Base-by-base conservation (phyloP, 1,139 yeast genomes). In the Meyerozyma athensensis region DNA sequence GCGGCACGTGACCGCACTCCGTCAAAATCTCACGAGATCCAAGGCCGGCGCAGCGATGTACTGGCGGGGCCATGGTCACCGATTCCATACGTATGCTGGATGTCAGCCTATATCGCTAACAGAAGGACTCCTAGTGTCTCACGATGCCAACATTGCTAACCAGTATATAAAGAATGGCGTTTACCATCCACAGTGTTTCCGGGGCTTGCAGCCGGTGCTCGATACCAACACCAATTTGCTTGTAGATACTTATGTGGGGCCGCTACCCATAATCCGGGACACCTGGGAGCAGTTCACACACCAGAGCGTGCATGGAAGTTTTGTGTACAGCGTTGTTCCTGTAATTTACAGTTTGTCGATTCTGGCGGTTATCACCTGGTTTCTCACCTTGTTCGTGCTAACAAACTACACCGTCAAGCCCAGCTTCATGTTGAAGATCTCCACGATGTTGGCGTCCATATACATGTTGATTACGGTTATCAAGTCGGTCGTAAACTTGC, bases 331-430 rank as follows among this genome's bases (percentile, higher is more conserved):
- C 40, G 67, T 80, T 19, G 82, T 74, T 36, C 76, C 89, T 0
- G 68, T 81, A 24, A 61, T 82, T 1, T 79, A 80, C 51, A 74
- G 85, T 0, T 58, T 83, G 19, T 72, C 86, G 8, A 73, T 80
- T 1, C 80, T 81, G 55, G 77, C 84, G 12, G 82, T 82, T 13
- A 71, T 83, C 8, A 76, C 83, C 6, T 66, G 83, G 62, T 77
- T 80, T 43, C 58, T 84, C 24, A 79, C 89, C 1, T 56, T 83
- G 4, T 72, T 81, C 37, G 79, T 82, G 13, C 67, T 80, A 43
- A 74, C 87, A 12, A 80, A 77, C 54, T 77, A 70, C 45, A 74
- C 78, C 10, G 65, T 74, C 40, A 79, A 70, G 49, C 84, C 77
- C 5, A 72, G 77, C 6, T 54, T 61, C 42, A 61, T 79, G 31